A percentile compares a stretch with the other conserved stretches of the same genome.
These are phyloP conservation scores for Globisporangium carolinianum DNA, from an alignment of 352 stramenopile species.

Conservation along the genomic window DNA sequence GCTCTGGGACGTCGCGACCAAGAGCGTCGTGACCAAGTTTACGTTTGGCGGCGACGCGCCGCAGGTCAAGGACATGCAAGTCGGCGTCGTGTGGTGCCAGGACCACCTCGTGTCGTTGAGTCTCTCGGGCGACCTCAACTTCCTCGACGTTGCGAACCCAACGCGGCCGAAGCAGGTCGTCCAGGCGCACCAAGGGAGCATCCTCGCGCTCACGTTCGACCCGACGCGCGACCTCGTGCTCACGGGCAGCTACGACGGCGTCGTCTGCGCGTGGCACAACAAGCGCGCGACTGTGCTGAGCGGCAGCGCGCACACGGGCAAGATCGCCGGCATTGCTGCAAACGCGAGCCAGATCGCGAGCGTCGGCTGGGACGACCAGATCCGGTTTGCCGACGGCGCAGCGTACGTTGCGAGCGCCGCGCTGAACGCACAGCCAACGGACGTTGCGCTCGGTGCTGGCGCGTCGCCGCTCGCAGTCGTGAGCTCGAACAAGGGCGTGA, in stretches of 20 bases:
- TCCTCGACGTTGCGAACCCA: constrained; percentile 59
- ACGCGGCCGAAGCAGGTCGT: constrained; percentile 74
- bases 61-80: constrained; percentile 82
- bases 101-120: constrained; percentile 79
- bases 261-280: constrained; percentile 88
- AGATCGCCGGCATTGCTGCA: constrained; percentile 77
- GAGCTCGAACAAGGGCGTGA: constrained; percentile 81
- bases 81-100: constrained; percentile 61
- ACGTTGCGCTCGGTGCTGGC: constrained; percentile 42
- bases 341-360: constrained; percentile 68
- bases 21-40: constrained; percentile 72
- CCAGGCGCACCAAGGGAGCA: constrained; percentile 89
- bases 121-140: constrained; percentile 81
- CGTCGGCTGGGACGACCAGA: constrained; percentile 89
- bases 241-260: constrained; percentile 92
- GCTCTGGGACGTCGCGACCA: constrained; percentile 83
- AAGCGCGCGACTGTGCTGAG: constrained; percentile 37
- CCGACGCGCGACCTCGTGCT: constrained; percentile 63
- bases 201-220: constrained; percentile 85
- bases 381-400: constrained; percentile 58
- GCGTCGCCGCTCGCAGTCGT: constrained; percentile 46
- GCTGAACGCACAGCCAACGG: constrained; percentile 65
- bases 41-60: constrained; percentile 60
- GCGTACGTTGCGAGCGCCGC: constrained; percentile 57
- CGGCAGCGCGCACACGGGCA: constrained; percentile 51